These are phyloP conservation scores for Verticillium dahliae DNA, from an alignment of 2,329 filamentous ascomycete species.

Conservation along the genomic window DNA sequence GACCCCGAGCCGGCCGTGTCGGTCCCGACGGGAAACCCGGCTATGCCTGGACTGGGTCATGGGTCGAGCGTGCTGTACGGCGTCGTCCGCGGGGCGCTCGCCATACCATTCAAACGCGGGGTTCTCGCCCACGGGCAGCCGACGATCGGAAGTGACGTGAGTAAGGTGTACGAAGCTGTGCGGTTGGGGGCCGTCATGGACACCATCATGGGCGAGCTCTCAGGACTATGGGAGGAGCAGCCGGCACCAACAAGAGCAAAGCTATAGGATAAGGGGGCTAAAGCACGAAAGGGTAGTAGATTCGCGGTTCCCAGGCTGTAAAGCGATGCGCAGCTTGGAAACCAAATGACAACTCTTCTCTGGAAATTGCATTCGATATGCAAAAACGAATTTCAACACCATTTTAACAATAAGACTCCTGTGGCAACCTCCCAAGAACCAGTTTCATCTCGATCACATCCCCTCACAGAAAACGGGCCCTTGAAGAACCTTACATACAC, in stretches of 20 bases:
- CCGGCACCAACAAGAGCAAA: background rate
- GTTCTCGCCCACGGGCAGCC: conserved; percentile 22
- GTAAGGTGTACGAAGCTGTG: conserved; percentile 20
- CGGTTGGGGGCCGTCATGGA: conserved; percentile 4
- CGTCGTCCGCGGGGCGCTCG: conserved; percentile 20
- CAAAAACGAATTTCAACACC: no score
- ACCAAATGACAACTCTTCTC: no score
- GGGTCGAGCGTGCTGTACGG: conserved; percentile 21
- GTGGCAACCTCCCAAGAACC: no score
- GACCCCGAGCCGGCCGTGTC: conserved; percentile 8
- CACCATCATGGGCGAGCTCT: conserved; percentile 1
- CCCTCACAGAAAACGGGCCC: no score
- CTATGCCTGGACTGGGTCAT: conserved; percentile 17
- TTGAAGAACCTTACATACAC: no score
- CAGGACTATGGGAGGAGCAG: background rate
- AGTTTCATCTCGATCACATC: no score
- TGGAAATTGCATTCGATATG: no score
- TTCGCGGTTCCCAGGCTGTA: no score
- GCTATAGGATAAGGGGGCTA: no score
- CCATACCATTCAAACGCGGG: conserved; percentile 21
- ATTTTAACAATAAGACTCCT: no score
- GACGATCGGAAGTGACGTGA: conserved; percentile 25
- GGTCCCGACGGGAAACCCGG: conserved; percentile 15
- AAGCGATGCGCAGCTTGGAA: no score
- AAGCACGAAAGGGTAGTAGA: no score